Evolutionary conservation across 495 filamentous ascomycete genomes (phyloP), one percentile per base, ranked within the genome.

Genomic region (Podospora australis): DNA sequence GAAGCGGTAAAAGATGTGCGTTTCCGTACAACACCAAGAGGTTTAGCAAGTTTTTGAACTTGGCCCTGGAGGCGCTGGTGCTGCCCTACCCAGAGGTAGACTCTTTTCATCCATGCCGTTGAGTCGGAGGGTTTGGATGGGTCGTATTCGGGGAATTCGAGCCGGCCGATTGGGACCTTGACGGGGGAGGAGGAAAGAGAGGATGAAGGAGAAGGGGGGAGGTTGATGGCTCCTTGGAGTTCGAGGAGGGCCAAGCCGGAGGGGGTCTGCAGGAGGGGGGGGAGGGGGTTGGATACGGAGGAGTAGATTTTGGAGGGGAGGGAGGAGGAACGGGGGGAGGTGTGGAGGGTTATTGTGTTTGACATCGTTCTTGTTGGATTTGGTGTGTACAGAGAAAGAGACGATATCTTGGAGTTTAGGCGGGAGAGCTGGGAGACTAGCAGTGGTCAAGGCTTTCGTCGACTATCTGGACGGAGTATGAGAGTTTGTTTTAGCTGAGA

Each of bases 61-160:
- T 97, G 89, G 8, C 92, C 92, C 1, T 81, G 85, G 63, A 98
- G 76, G 39, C 91, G 78, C 69, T 98, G 92, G 59, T 96, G 85
- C 64, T 82, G 76, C 9, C 92, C 92, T 4, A 96, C 78, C 60
- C 90, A 95, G 26, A 97, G 64, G 64, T 92, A 87, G 21, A 87
- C 88, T 29, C 76, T 70, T 65, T 90, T 92, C 87, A 91, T 92
- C 90, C 90, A 95, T 17, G 74, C 73, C 6, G 74, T 80, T 40
- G 70, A 22, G 2, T 65, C 60, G 2, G 60, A 51, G 35, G 70
- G 59, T 4, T 70, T 54, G 21, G 79, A 70, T 4, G 71, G 63
- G 48, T 74, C 44, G 54, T 87, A 87, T 46, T 87, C 78, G 4
- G 88, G 89, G 58, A 96, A 95, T 45, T 83, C 79, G 39, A 95